Evolutionary conservation across 352 stramenopile species (phyloP), one percentile per base, ranked within the genome.

Genomic region (Phytophthora idaei): DNA sequence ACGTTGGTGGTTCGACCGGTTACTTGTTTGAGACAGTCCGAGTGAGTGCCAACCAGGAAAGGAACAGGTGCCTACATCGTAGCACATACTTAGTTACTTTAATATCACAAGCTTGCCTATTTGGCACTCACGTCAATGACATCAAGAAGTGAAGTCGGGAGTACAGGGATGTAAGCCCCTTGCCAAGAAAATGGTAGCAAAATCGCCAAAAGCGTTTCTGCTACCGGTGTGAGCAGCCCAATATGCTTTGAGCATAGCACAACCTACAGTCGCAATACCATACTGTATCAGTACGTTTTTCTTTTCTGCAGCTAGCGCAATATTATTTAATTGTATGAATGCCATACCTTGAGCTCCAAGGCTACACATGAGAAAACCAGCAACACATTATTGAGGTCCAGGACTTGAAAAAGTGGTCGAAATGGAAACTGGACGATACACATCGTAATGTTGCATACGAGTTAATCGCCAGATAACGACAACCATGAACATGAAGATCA

Each of bases 161-260:
- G 83, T 10, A 99, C 78, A 2, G 97, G 97, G 42, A 98, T 97
- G 67, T 97, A 98, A 14, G 89, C 89, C 31, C 95, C 94, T 87
- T 98, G 94, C 95, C 95, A 98, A 12, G 92, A 85, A 57, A 98
- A 97, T 4, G 97, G 97, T 51, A 98, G 91, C 3, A 99, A 70
- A 15, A 98, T 80, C 53, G 87, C 80, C 51, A 98, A 52, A 5
- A 99, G 80, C 7, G 93, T 86, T 76, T 99, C 95, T 41, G 92
- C 88, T 5, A 96, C 84, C 7, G 95, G 95, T 1, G 90, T 97
- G 39, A 99, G 80, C 15, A 98, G 55, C 9, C 86, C 85, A 32
- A 97, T 81, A 54, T 97, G 82, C 58, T 91, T 91, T 0, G 93
- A 98, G 64, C 92, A 97, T 15, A 99, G 60, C 5, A 94, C 95